phyloP scores from a whole-genome alignment of 331 rosid species.

The Saraca asoca region DNA sequence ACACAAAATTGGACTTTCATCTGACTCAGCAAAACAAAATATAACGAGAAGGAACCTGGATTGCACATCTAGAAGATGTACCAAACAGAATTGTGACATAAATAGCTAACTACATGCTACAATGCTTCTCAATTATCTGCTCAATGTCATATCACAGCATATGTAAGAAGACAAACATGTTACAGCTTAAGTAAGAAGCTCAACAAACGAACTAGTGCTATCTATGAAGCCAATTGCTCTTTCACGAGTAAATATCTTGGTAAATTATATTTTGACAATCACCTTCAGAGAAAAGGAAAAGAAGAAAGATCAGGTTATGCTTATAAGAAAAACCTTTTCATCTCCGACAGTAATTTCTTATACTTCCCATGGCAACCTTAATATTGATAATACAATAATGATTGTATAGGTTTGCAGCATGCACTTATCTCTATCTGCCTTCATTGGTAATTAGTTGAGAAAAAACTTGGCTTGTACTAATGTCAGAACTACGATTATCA shows the following conservation, averaged over 20 bases:
- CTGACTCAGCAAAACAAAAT: neutral
- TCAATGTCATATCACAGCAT: slow-evolving; percentile 26
- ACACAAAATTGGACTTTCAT: neutral
- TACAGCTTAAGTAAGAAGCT: slow-evolving; percentile 16
- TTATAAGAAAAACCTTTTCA: slow-evolving; percentile 29
- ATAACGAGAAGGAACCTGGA: neutral
- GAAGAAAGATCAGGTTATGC: slow-evolving; percentile 7
- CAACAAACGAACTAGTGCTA: slow-evolving; percentile 9
- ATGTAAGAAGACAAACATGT: slow-evolving; percentile 5
- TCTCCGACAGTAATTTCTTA: neutral
- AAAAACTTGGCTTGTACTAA: slow-evolving; percentile 72
- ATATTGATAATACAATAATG: slow-evolving; percentile 17
- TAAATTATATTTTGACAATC: slow-evolving; percentile 15
- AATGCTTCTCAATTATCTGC: slow-evolving; percentile 20
- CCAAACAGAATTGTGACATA: slow-evolving; percentile 4
- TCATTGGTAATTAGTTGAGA: slow-evolving; percentile 87
- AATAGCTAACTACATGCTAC: slow-evolving; percentile 12
- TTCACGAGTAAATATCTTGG: slow-evolving; percentile 6
- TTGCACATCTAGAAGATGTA: no score
- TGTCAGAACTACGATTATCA: slow-evolving; percentile 48
- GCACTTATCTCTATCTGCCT: slow-evolving; percentile 66
- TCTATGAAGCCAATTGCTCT: slow-evolving; percentile 14
- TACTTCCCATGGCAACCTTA: slow-evolving; percentile 3
- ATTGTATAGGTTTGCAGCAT: slow-evolving; percentile 28
- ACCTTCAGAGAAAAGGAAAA: slow-evolving; percentile 13